Evolutionary conservation across 2,329 filamentous ascomycete genomes (phyloP), one percentile per base, ranked within the genome.

Genomic region (Didymella segeticola): DNA sequence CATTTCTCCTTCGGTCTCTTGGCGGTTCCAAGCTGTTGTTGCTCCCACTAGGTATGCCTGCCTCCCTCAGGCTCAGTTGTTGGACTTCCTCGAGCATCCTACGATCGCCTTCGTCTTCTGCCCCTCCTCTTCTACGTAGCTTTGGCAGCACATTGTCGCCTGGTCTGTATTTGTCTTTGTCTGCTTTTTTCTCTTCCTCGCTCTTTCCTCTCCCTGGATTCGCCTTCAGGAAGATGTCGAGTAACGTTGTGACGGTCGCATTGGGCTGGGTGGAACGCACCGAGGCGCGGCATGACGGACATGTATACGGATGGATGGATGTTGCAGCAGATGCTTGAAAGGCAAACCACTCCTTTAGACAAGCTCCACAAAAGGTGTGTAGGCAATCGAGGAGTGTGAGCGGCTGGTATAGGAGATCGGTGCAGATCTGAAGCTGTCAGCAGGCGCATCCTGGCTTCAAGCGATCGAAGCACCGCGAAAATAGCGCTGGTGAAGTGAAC

Each of bases 351-450:
- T 96, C 91, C 75, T 96, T 96, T 54, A 98, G 76, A 72, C 95
- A 99, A 31, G 90, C 89, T 60, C 93, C 95, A 79, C 95, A 99
- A 76, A 96, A 99, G 38, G 93, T 97, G 77, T 96, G 92, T 37
- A 96, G 85, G 73, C 92, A 96, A 79, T 96, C 91, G 74, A 96
- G 89, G 43, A 96, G 86, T 23, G 92, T 96, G 60, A 96, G 83
- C 27, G 93, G 92, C 74, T 96, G 90, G 77, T 91, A 96, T 59
- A 96, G 86, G 61, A 96, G 85, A 75, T 98, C 95, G 66, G 93
- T 96, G 81, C 95, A 99, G 69, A 99, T 99, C 93, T 97, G 64
- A 17, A 31, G 38, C 46, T 52, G 47, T 70, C 63, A 71, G 69
- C 60, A 64, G 51, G 49, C 43, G 39, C 54, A 59, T 61, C 55